Percentiles rank a stretch among this genome's conserved stretches.
Evolutionary conservation across 2,329 filamentous ascomycete species (phyloP).

Genomic region (Scopulariopsis brevicaulis): DNA sequence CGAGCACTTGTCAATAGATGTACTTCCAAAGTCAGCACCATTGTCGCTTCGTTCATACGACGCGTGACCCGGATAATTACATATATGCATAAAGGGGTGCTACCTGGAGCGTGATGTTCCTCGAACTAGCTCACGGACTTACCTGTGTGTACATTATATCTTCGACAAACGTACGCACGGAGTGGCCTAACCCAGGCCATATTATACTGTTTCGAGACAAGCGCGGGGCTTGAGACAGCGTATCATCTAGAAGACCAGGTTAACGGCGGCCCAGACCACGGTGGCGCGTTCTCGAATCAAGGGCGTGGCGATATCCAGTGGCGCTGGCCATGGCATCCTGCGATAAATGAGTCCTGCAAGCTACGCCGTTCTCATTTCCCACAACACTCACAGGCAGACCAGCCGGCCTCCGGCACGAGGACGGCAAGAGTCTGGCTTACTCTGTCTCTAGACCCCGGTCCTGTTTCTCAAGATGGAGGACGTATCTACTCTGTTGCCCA

Average conservation of each 20-base stretch:
- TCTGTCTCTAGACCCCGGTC: neutral
- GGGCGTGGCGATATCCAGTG: neutral
- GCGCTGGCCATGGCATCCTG: neutral
- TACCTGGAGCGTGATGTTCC: too few relatives aligned
- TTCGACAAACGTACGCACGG: too few relatives aligned
- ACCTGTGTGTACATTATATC: too few relatives aligned
- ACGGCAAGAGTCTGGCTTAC: neutral
- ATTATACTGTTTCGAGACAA: too few relatives aligned
- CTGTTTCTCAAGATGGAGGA: neutral
- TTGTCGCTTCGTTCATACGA: too few relatives aligned
- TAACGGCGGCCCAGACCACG: neutral
- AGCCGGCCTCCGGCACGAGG: neutral
- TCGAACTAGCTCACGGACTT: too few relatives aligned
- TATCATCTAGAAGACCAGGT: neutral
- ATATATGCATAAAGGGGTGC: too few relatives aligned
- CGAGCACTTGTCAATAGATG: too few relatives aligned
- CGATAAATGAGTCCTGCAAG: neutral
- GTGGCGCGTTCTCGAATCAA: neutral
- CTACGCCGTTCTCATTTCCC: neutral
- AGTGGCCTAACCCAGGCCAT: too few relatives aligned
- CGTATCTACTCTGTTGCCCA: neutral
- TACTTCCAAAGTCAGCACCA: too few relatives aligned
- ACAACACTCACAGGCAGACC: neutral
- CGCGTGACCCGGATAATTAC: too few relatives aligned
- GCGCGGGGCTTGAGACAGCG: neutral